These are phyloP conservation scores for Cryptococcus amylolentus DNA, from an alignment of 1,284 basidiomycete genomes.

Conservation along the genomic window DNA sequence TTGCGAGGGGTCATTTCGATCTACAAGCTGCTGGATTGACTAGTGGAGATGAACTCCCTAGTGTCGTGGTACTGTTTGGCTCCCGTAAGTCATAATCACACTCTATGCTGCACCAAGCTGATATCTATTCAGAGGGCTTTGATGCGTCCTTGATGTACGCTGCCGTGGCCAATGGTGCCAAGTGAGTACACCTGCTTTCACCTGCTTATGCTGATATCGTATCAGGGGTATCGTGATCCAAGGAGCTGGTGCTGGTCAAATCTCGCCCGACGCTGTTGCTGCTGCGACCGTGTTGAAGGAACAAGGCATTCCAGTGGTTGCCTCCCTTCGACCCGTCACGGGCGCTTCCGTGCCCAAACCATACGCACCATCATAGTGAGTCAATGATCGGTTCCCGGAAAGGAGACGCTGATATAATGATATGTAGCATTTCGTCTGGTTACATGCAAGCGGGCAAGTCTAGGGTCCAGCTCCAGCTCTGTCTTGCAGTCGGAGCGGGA, in stretches of 20 bases:
- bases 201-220: not conserved
- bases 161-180: constrained; percentile 13
- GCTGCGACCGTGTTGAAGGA: constrained; percentile 7
- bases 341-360: constrained; percentile 12
- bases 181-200: constrained; percentile 5
- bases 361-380: constrained; percentile 5
- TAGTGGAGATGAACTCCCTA: constrained; percentile 5
- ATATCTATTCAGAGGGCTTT: constrained; percentile 8
- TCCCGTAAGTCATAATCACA: constrained; percentile 4
- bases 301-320: constrained; percentile 12
- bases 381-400: not conserved
- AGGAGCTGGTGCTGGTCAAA: constrained; percentile 15
- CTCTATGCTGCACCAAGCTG: not conserved
- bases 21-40: not conserved
- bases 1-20: constrained; percentile 10
- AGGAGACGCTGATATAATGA: not conserved
- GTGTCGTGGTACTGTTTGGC: constrained; percentile 14
- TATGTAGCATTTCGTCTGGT: constrained; percentile 11
- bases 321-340: constrained; percentile 9
- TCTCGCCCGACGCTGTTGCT: constrained; percentile 1
- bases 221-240: constrained; percentile 15
- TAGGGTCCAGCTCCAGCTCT: constrained; percentile 15
- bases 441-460: constrained; percentile 16
- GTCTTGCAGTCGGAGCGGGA: constrained; percentile 14
- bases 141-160: constrained; percentile 14